Evolutionary conservation across 179 eudicot genomes (phyloP), one percentile per base, ranked within the genome.

Genomic region (Pouteria campechiana): DNA sequence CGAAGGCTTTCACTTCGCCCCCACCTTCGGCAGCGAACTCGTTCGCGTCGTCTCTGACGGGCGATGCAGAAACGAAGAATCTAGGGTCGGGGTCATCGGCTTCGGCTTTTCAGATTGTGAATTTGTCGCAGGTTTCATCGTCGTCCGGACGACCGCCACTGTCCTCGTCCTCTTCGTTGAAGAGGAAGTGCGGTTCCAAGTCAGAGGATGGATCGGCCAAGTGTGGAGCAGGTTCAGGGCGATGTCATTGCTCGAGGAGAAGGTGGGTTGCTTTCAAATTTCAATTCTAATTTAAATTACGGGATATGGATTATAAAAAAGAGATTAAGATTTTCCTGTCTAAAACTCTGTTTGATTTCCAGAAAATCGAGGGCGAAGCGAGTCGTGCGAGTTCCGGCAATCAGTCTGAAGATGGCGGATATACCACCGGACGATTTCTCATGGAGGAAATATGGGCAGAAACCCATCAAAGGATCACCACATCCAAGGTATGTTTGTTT

Each of bases 401-500:
- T 79, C 3, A 86, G 95, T 47, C 31, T 64, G 45, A 86, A 81
- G 53, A 69, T 69, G 75, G 76, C 93, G 12, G 93, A 81, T 56
- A 81, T 81, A 51, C 93, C 93, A 33, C 78, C 83, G 1, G 93
- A 81, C 41, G 83, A 81, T 47, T 81, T 59, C 54, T 81, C 93
- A 0, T 81, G 93, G 93, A 81, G 93, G 39, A 81, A 81, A 43
- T 81, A 81, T 19, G 93, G 93, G 17, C 93, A 81, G 48, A 80
- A 81, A 46, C 90, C 90, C 3, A 81, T 81, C 69, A 81, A 81
- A 55, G 90, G 90, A 6, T 81, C 95, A 17, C 93, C 95, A 35
- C 79, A 86, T 37, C 95, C 95, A 30, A 81, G 96, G 96, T 85
- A 32, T 11, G 18, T 16, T 17, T 1, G 1, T 7, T 23, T 12